These are phyloP conservation scores for Alternaria brassicicola DNA, from an alignment of 2,329 filamentous ascomycete genomes.

Conservation along the genomic window DNA sequence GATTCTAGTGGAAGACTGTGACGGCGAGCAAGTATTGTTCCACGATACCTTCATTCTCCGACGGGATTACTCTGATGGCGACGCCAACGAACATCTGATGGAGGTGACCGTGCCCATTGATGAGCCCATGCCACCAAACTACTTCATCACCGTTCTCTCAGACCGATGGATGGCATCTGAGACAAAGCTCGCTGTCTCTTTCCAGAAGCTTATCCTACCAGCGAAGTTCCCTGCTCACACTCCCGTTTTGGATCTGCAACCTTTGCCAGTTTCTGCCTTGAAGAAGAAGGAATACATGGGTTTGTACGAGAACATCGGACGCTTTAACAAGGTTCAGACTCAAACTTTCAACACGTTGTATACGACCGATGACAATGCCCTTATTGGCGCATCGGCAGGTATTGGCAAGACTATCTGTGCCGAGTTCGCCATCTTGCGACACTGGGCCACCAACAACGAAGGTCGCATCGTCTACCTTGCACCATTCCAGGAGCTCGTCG, in stretches of 20 bases:
- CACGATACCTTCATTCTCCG: constrained; percentile 93
- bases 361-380: constrained; percentile 89
- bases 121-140: constrained; percentile 97
- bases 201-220: constrained; percentile 91
- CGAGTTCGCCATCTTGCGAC: constrained; percentile 87
- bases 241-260: constrained; percentile 87
- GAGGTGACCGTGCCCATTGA: constrained; percentile 97
- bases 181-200: constrained; percentile 89
- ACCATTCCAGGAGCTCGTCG: constrained; percentile 91
- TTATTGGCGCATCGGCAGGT: constrained; percentile 89
- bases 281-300: constrained; percentile 83
- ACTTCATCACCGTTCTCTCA: constrained; percentile 93
- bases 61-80: constrained; percentile 82
- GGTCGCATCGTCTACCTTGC: constrained; percentile 92
- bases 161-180: constrained; percentile 99
- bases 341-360: constrained; percentile 96
- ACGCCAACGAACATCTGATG: constrained; percentile 90
- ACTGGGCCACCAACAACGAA: constrained; percentile 76
- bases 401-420: constrained; percentile 97
- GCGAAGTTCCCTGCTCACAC: constrained; percentile 97
- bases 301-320: constrained; percentile 81
- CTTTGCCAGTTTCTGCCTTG: constrained; percentile 83
- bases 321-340: constrained; percentile 97
- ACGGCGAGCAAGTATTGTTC: constrained; percentile 93
- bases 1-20: constrained; percentile 96